phyloP scores from a whole-genome alignment of 805 yeast genomes.

The Metschnikowia amazonensis region DNA sequence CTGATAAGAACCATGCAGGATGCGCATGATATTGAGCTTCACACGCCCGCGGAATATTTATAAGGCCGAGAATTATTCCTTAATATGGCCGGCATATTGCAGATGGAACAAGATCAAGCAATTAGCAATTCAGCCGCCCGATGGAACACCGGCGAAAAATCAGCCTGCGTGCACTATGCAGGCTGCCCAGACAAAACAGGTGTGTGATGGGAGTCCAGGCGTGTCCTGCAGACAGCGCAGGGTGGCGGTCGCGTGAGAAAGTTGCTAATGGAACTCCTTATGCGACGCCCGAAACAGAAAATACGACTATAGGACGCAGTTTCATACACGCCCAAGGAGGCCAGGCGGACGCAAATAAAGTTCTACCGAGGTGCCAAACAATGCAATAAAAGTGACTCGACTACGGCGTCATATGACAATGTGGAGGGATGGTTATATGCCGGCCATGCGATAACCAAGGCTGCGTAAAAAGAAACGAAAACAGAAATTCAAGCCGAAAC shows the following conservation, averaged over 20 bases:
- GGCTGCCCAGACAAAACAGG: background rate
- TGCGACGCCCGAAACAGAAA: background rate
- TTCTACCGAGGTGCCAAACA: no score
- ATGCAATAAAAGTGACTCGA: no score
- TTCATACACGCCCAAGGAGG: no score
- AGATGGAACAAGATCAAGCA: no score
- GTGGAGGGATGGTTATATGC: background rate
- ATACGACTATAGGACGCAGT: no score
- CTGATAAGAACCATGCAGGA: constrained; percentile 3
- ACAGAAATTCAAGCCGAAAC: constrained; percentile 3
- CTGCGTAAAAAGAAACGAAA: constrained; percentile 5
- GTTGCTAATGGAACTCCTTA: background rate
- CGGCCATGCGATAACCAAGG: background rate
- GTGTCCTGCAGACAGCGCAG: background rate
- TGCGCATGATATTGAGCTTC: no score
- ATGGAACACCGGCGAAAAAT: background rate
- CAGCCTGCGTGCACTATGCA: background rate
- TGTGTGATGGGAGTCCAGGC: background rate
- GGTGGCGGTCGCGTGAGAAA: constrained; percentile 6
- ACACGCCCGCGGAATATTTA: no score
- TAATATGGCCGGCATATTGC: no score
- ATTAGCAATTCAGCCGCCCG: no score
- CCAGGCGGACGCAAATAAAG: no score
- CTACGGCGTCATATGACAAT: background rate
- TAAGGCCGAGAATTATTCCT: background rate